Evolutionary conservation across 139 green algal genomes (phyloP).

Genomic region (Micractinium conductrix): DNA sequence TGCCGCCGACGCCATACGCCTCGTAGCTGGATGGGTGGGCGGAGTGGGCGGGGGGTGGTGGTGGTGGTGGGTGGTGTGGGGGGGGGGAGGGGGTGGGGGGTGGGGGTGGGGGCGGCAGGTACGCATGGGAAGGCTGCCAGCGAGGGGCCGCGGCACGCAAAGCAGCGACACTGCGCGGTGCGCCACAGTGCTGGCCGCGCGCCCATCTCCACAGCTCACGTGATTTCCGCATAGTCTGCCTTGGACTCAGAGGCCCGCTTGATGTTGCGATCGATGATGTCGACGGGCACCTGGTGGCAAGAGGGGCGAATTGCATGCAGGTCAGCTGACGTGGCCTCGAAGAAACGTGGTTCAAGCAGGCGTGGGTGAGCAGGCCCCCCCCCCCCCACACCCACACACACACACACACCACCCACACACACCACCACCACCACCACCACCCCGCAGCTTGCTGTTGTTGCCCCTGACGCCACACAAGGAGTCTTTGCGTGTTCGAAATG

Average conservation of each 20-base stretch:
- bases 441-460: too few species aligned
- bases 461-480: too few species aligned
- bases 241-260: slow-evolving; percentile 83
- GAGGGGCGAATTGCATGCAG: too few species aligned
- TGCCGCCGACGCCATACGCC: slow-evolving; percentile 71
- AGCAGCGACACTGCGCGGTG: too few species aligned
- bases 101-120: background rate
- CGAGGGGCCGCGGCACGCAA: background rate
- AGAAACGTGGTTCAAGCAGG: too few species aligned
- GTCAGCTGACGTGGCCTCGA: too few species aligned
- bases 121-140: background rate
- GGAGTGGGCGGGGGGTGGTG: slow-evolving; percentile 8
- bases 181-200: background rate
- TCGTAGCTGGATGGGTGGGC: too few species aligned
- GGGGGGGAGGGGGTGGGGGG: background rate
- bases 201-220: slow-evolving; percentile 67
- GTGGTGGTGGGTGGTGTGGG: background rate
- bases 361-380: too few species aligned
- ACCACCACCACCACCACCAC: too few species aligned
- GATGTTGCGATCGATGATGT: slow-evolving; percentile 95
- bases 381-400: too few species aligned
- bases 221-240: slow-evolving; percentile 81
- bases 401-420: too few species aligned
- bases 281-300: slow-evolving; percentile 73
- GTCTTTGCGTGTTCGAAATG: too few species aligned